Base-by-base conservation (phyloP, 78 protist species). In the Dictyostelium intermedium region DNA sequence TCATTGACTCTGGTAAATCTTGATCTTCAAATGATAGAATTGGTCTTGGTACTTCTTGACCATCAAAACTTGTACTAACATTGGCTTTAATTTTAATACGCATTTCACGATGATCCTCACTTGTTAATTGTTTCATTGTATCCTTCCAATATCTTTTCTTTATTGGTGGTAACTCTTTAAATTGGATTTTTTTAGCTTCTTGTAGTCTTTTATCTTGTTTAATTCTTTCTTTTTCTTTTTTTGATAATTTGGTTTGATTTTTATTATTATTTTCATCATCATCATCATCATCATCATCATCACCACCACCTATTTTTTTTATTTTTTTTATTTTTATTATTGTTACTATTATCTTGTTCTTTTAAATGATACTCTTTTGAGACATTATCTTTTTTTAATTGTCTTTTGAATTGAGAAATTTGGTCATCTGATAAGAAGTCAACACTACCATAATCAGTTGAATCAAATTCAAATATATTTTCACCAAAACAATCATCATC, bases 391-490 rank as follows among this genome's bases (percentile, higher is more conserved):
- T 73, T 74, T 34, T 80, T 60, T 23, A 39, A 60, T 35, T 61
- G 9, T 41, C 61, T 30, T 43, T 56, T 39, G 13, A 37, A 35
- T 89, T 89, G 82, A 69, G 34, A 18, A 18, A 83, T 32, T 47
- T 89, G 87, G 2, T 89, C 94, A 30, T 60, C 86, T 5, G 60
- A 50, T 18, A 89, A 18, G 72, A 89, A 63, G 37, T 89, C 94
- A 1, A 35, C 34, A 25, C 77, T 76, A 27, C 81, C 94, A 69
- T 69, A 47, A 80, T 89, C 94, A 18, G 25, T 30, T 72, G 72
- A 5, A 63, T 84, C 50, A 30, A 79, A 89, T 30, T 25, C 39
- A 16, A 89, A 89, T 10, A 89, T 79, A n/a, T 69, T 34, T 8
- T 50, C 60, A 25, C 23, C 30, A 8, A 45, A 53, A 18, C 37